A percentile compares a stretch with the other conserved stretches of the same genome.
Conservation (phyloP, 2,329 filamentous ascomycete species). For the Monilinia laxa region DNA sequence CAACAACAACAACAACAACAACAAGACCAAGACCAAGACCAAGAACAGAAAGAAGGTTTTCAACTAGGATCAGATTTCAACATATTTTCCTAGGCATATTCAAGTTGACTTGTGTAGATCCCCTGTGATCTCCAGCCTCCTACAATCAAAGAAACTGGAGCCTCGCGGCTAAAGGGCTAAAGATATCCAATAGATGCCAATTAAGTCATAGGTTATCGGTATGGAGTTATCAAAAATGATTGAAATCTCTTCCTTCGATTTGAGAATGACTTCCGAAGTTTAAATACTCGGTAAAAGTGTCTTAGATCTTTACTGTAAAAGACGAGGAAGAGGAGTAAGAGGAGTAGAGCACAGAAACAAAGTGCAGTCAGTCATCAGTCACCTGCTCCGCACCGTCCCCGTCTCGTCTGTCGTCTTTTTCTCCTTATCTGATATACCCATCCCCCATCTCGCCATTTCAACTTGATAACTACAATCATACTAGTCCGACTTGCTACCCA, state of each 20-base stretch:
- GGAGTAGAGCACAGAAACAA: too few relatives aligned
- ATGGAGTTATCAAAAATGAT: not conserved
- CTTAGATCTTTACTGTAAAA: not conserved
- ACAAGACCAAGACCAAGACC: too few relatives aligned
- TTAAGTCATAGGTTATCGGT: not conserved
- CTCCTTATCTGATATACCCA: not conserved
- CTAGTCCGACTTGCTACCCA: too few relatives aligned
- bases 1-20: too few relatives aligned
- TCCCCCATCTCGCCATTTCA: not conserved
- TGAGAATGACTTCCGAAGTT: slow-evolving; percentile 4
- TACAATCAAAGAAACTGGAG: slow-evolving; percentile 12
- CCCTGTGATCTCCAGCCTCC: slow-evolving; percentile 18
- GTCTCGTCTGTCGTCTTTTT: too few relatives aligned
- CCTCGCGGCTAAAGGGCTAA: slow-evolving; percentile 16
- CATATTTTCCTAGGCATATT: too few relatives aligned
- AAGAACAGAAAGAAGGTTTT: not conserved
- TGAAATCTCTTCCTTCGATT: slow-evolving; percentile 3
- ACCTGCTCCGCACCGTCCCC: too few relatives aligned
- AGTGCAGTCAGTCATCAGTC: too few relatives aligned
- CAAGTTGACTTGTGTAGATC: slow-evolving; percentile 4
- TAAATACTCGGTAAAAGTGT: slow-evolving; percentile 9
- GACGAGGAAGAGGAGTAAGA: too few relatives aligned
- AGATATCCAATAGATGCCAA: slow-evolving; percentile 11
- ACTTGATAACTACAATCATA: not conserved
- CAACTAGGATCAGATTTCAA: not conserved